These are phyloP conservation scores for Francoa sonchifolia DNA, from an alignment of 441 rosid genomes.

Conservation along the genomic window DNA sequence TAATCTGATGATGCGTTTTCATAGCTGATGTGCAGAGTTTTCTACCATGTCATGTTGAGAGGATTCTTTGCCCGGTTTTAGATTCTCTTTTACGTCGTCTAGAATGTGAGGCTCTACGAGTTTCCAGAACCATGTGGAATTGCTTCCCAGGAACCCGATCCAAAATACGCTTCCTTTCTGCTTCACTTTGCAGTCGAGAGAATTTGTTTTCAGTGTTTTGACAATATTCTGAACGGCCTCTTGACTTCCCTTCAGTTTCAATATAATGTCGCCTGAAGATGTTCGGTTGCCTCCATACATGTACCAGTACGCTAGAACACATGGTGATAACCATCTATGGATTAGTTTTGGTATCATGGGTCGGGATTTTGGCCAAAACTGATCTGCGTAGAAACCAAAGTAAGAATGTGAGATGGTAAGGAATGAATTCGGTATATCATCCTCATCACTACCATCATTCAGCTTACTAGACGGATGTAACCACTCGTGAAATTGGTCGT, in stretches of 20 bases:
- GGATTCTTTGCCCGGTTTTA: constrained; percentile 17
- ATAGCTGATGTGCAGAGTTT: constrained; percentile 23
- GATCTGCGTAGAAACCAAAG: constrained; percentile 66
- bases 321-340: constrained; percentile 74
- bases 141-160: constrained; percentile 64
- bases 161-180: constrained; percentile 63
- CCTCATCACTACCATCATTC: constrained; percentile 19
- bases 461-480: constrained; percentile 40
- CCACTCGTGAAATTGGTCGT: constrained; percentile 63
- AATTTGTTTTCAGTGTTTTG: constrained; percentile 38
- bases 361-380: constrained; percentile 55
- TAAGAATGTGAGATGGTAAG: constrained; percentile 41
- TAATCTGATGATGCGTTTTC: constrained; percentile 24
- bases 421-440: constrained; percentile 32
- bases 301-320: constrained; percentile 69
- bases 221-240: constrained; percentile 49
- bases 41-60: constrained; percentile 9
- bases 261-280: constrained; percentile 43
- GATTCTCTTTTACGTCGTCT: constrained; percentile 34
- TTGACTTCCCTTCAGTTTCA: constrained; percentile 53
- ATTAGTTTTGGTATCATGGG: constrained; percentile 68
- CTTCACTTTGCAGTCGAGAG: constrained; percentile 59
- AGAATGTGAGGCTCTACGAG: constrained; percentile 50
- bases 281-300: constrained; percentile 66
- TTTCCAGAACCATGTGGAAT: constrained; percentile 54